Evolutionary conservation across 768 basidiomycete genomes (phyloP).

Genomic region (Lentinula edodes): DNA sequence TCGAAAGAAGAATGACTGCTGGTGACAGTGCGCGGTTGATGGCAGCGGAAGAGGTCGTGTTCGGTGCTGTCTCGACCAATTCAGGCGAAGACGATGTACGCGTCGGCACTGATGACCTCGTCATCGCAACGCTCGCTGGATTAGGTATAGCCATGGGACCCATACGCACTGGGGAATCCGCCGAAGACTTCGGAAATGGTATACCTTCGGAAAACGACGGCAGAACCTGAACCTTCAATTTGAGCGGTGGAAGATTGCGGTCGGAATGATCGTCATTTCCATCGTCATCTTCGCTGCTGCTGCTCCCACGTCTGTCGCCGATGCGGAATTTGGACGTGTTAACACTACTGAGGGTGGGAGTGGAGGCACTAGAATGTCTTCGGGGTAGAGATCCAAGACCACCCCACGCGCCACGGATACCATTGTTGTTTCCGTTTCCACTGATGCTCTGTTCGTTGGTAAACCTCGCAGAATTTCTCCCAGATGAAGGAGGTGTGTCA

Average conservation of each 20-base stretch:
- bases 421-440: not conserved
- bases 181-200: conserved; percentile 13
- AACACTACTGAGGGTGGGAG: not conserved
- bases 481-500: not conserved
- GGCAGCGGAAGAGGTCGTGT: not conserved
- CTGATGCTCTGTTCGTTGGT: not conserved
- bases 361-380: not conserved
- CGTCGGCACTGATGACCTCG: not conserved
- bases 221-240: conserved; percentile 11
- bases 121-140: conserved; percentile 12
- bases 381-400: conserved; percentile 2
- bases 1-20: conserved; percentile 48
- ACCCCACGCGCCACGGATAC: not conserved
- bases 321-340: not conserved
- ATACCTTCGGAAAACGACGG: conserved; percentile 9
- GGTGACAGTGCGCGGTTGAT: conserved; percentile 13
- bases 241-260: conserved; percentile 13
- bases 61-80: not conserved
- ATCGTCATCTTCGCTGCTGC: conserved; percentile 18
- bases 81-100: not conserved
- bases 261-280: conserved; percentile 11
- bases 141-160: conserved; percentile 1
- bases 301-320: not conserved
- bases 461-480: not conserved
- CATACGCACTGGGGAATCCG: not conserved